Evolutionary conservation across 192 early-diverging fungal species (phyloP).

Genomic region (Coemansia sp.): DNA sequence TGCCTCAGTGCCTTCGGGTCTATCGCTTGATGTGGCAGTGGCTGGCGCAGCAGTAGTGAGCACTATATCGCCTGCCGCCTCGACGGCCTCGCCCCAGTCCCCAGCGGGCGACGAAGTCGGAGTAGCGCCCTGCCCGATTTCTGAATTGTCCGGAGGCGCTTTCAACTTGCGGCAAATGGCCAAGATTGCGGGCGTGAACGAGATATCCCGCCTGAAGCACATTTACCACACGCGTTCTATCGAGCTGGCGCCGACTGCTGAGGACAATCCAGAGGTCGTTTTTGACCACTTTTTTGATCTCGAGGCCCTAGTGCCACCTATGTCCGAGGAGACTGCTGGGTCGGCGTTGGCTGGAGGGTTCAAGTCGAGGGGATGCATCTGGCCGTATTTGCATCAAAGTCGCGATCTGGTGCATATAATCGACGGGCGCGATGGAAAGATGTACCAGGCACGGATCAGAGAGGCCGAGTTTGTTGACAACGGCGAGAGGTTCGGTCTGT

Average conservation of each 20-base stretch:
- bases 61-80: neutral
- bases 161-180: neutral
- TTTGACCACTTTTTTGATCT: constrained; percentile 34
- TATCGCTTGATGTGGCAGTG: no score
- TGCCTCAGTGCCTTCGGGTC: neutral
- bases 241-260: constrained; percentile 3
- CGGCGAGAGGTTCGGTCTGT: constrained; percentile 20
- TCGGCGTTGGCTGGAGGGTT: neutral
- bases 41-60: neutral
- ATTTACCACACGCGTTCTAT: constrained; percentile 10
- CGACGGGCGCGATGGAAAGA: constrained; percentile 36
- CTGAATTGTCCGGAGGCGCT: neutral
- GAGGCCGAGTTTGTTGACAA: constrained; percentile 22
- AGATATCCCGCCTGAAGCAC: constrained; percentile 4
- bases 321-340: neutral
- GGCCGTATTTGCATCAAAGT: constrained; percentile 24
- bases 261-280: constrained; percentile 15
- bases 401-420: constrained; percentile 13
- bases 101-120: neutral
- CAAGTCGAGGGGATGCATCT: constrained; percentile 19
- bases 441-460: constrained; percentile 22
- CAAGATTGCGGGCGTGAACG: constrained; percentile 26
- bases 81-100: neutral
- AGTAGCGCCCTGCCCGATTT: neutral
- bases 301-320: neutral